Base-by-base conservation (phyloP, 495 filamentous ascomycete species). In the Alectoria sarmentosa region DNA sequence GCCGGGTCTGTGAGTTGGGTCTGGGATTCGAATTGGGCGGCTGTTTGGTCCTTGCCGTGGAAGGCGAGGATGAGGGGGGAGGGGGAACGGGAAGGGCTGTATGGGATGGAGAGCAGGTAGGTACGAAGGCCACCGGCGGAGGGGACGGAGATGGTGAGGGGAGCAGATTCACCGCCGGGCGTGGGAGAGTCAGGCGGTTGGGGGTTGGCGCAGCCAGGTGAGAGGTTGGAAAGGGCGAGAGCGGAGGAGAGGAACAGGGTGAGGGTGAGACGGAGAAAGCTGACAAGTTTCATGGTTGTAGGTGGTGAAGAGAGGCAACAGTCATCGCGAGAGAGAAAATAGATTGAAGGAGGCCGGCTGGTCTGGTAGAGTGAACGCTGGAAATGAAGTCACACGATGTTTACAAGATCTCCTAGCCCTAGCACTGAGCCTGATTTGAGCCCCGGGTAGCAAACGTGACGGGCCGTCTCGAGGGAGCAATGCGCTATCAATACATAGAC, bases 41-140 rank as follows among this genome's bases (percentile, higher is more conserved):
- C 14, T 1, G 61, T 56, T 55, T 62, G 46, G 26, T 15, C 48
- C n/a, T 62, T 62, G 48, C 61, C 61, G 46, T 62, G 46, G 61
- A 55, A 52, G 46, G 60, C 60, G 41, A 62, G 30, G 26, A 62
- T 52, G 17, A 62, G 44, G 14, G 60, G 44, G 17, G 19, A 21
- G 30, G 60, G 60, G 6, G 44, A 32, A 5, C 34, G 48, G 44
- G 39, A 34, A 14, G 36, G 37, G 21, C 41, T 10, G 19, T 23
- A 2, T 4, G 42, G 42, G 3, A 49, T n/a, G 46, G 46, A 49
- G 46, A 49, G 46, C n/a, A 49, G 21, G 44, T 38, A 62, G 34
- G 60, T 61, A 19, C 21, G 32, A 4, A 46, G 14, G 60, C 17
- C 32, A 6, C 13, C 36, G 42, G 28, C 30, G 26, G 41, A 19